Evolutionary conservation across 495 filamentous ascomycete species (phyloP).

Genomic region (Talaromyces thailandensis): DNA sequence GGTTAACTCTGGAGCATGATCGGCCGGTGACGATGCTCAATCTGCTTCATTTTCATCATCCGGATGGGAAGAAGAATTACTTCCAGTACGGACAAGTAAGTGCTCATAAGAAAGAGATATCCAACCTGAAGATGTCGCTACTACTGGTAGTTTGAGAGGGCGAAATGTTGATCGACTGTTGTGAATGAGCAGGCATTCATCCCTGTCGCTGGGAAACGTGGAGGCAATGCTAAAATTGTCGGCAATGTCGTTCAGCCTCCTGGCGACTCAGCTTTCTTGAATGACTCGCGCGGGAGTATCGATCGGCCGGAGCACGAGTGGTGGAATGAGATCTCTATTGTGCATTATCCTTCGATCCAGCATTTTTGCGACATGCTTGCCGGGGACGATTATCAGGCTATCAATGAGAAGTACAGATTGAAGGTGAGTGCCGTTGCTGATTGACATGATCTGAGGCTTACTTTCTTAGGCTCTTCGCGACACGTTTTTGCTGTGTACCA

Average conservation of each 20-base stretch:
- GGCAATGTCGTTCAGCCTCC: constrained; percentile 41
- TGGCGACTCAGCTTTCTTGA: constrained; percentile 4
- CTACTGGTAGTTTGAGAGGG: background rate
- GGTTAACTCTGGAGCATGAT: constrained; percentile 15
- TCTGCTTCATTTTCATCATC: constrained; percentile 49
- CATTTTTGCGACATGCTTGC: constrained; percentile 61
- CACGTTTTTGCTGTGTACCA: constrained; percentile 55
- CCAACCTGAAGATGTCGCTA: background rate
- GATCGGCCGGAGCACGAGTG: constrained; percentile 25
- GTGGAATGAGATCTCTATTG: constrained; percentile 53
- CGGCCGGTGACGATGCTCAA: constrained; percentile 61
- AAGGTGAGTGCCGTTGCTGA: constrained; percentile 20
- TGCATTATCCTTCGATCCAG: constrained; percentile 54
- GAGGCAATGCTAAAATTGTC: constrained; percentile 54
- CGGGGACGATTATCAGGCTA: constrained; percentile 53
- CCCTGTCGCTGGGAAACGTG: constrained; percentile 42
- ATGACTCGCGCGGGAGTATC: constrained; percentile 18
- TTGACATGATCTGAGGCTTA: background rate
- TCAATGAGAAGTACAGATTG: constrained; percentile 47
- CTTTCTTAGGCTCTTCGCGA: constrained; percentile 40
- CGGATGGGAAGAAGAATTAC: constrained; percentile 43
- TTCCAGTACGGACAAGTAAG: constrained; percentile 40
- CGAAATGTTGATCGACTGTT: background rate
- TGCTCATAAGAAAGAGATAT: background rate
- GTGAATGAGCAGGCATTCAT: constrained; percentile 33